These are phyloP conservation scores for Helicocarpus griseus DNA, from an alignment of 2,329 filamentous ascomycete genomes.

Conservation along the genomic window DNA sequence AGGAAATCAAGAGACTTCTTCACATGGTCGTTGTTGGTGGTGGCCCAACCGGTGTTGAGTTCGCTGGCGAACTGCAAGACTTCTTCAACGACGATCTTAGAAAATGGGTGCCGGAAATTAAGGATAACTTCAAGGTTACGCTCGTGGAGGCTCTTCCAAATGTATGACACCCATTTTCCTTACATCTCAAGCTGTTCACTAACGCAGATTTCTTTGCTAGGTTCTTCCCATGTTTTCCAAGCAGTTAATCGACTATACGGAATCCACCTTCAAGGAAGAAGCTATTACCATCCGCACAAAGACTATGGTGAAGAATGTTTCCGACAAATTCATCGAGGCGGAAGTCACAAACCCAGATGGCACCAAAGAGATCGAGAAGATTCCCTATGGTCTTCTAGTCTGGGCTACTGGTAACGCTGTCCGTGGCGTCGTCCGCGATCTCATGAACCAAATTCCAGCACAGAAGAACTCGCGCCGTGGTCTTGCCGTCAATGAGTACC, in stretches of 20 bases:
- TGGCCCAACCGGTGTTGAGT: slow-evolving; percentile 94
- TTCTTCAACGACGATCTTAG: slow-evolving; percentile 98
- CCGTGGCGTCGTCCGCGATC: slow-evolving; percentile 78
- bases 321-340: slow-evolving; percentile 84
- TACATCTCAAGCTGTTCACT: not conserved
- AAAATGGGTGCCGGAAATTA: slow-evolving; percentile 95
- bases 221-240: slow-evolving; percentile 96
- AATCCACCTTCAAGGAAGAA: slow-evolving; percentile 98
- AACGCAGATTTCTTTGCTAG: slow-evolving; percentile 18
- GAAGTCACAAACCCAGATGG: slow-evolving; percentile 74
- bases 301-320: slow-evolving; percentile 98
- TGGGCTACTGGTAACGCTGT: slow-evolving; percentile 98
- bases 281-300: slow-evolving; percentile 96
- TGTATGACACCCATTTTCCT: slow-evolving; percentile 34
- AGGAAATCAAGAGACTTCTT: slow-evolving; percentile 85
- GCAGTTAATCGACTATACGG: slow-evolving; percentile 97
- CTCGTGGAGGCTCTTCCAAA: slow-evolving; percentile 95
- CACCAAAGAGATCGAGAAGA: slow-evolving; percentile 66
- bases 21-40: slow-evolving; percentile 97
- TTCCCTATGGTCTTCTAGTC: slow-evolving; percentile 91
- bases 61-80: slow-evolving; percentile 94
- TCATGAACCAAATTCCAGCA: slow-evolving; percentile 84
- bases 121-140: slow-evolving; percentile 91
- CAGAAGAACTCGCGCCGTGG: slow-evolving; percentile 93
- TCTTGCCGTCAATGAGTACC: slow-evolving; percentile 94